These are phyloP conservation scores for Ascochyta viciae-villosae DNA, from an alignment of 2,329 filamentous ascomycete species.

Conservation along the genomic window DNA sequence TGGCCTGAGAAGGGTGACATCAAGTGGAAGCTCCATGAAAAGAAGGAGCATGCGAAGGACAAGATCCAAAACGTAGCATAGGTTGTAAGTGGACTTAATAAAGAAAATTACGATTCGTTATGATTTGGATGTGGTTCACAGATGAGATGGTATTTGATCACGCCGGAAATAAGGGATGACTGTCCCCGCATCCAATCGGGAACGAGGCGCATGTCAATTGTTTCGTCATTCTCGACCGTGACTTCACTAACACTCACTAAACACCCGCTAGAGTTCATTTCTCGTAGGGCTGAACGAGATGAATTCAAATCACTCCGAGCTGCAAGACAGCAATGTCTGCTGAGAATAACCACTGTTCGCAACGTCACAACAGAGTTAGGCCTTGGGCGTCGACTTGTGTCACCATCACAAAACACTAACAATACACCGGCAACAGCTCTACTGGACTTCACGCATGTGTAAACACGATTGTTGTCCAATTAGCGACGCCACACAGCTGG, in stretches of 20 bases:
- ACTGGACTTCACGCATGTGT: background rate
- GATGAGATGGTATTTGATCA: background rate
- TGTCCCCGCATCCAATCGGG: constrained; percentile 11
- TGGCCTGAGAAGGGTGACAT: constrained; percentile 37
- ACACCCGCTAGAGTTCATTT: background rate
- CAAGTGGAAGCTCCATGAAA: constrained; percentile 23
- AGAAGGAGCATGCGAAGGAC: constrained; percentile 27
- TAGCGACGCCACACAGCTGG: background rate
- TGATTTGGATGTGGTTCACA: background rate
- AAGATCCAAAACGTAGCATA: constrained; percentile 18
- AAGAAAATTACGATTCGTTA: background rate
- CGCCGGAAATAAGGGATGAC: constrained; percentile 11
- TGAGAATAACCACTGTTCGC: background rate
- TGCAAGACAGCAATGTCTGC: background rate
- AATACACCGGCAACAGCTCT: background rate
- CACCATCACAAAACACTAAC: background rate
- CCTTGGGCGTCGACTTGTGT: background rate
- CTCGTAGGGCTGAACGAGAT: background rate
- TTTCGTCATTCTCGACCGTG: constrained; percentile 2
- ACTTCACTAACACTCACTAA: constrained; percentile 1
- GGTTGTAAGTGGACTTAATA: background rate
- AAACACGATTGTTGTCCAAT: background rate
- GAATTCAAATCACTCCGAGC: background rate
- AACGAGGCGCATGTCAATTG: background rate
- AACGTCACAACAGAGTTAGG: background rate